Evolutionary conservation across 495 filamentous ascomycete genomes (phyloP), one percentile per base, ranked within the genome.

Genomic region (Cercophora samala): DNA sequence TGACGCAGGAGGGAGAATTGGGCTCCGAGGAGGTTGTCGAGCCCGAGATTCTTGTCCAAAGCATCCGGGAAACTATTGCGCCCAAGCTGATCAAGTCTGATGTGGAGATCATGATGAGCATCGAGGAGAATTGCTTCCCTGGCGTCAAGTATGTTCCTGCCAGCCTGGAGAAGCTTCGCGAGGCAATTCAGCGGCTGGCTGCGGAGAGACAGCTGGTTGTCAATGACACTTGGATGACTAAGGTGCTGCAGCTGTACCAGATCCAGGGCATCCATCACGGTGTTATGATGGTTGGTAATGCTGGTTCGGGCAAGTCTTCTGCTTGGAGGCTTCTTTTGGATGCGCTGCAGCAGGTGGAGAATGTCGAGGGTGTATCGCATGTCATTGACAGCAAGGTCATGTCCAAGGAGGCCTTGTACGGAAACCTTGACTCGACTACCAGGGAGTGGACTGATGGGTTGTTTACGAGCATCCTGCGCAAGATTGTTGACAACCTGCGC

Each of bases 371-470:
- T 46, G 92, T 98, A 37, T 96, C 87, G 71, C 96, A 99, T 72
- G 91, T 98, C 70, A 99, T 99, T 69, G 95, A 99, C 77, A 94
- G 94, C 23, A 99, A 99, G 80, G 96, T 99, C 74, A 99, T 99
- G 96, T 96, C 93, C 42, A 99, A 99, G 79, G 95, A 99, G 77
- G 89, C 89, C 4, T 84, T 99, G 4, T 99, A 98, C 73, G 95
- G 95, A 74, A 97, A 86, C 70, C 83, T 99, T 32, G 95, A 99
- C 76, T 93, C 91, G 58, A 99, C 95, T 13, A 99, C 95, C 4
- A 85, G 95, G 70, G 95, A 99, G 78, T 99, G 95, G 95, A 97
- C 94, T 0, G 95, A 99, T 72, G 95, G 95, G 74, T 83, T 99
- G 13, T 99, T 98, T 78, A 99, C 95, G 42, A 95, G 96, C 73